Conservation (phyloP, 768 basidiomycete species). For the Russula vinacea region DNA sequence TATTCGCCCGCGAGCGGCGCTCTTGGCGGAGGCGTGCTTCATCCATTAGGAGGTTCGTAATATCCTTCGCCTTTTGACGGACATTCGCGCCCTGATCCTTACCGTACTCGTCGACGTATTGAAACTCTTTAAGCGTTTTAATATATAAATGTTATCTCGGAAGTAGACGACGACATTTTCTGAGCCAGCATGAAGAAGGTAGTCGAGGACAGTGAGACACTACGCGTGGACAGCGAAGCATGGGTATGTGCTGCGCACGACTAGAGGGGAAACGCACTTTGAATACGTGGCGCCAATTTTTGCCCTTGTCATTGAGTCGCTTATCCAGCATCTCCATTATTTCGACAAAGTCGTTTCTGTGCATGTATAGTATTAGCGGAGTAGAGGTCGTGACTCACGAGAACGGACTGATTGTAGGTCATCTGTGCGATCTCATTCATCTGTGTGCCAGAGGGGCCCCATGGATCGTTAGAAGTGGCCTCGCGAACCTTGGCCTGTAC, state of each 20-base stretch:
- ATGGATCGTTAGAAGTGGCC: slow-evolving; percentile 96
- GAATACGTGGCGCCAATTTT: slow-evolving; percentile 99
- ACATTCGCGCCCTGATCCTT: slow-evolving; percentile 99
- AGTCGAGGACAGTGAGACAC: slow-evolving; percentile 93
- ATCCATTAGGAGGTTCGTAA: slow-evolving; percentile 89
- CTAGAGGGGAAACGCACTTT: slow-evolving; percentile 54
- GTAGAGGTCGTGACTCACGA: background rate
- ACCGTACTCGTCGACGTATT: slow-evolving; percentile 89
- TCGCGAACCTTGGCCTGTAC: slow-evolving; percentile 93
- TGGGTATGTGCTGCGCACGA: slow-evolving; percentile 2
- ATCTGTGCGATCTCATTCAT: slow-evolving; percentile 99
- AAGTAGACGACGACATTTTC: slow-evolving; percentile 99
- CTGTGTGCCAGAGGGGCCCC: slow-evolving; percentile 95
- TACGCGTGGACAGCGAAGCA: slow-evolving; percentile 34
- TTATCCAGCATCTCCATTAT: slow-evolving; percentile 99
- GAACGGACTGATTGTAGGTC: slow-evolving; percentile 90
- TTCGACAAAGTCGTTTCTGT: slow-evolving; percentile 92
- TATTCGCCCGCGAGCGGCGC: slow-evolving; percentile 75
- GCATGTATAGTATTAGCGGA: background rate
- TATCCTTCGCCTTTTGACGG: slow-evolving; percentile 96
- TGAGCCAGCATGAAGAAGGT: slow-evolving; percentile 91
- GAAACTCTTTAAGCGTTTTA: slow-evolving; percentile 99
- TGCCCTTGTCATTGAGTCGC: slow-evolving; percentile 96
- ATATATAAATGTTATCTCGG: slow-evolving; percentile 95
- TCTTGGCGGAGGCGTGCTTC: slow-evolving; percentile 82